Evolutionary conservation across 805 yeast genomes (phyloP), one percentile per base, ranked within the genome.

Genomic region (Brettanomyces sp.): DNA sequence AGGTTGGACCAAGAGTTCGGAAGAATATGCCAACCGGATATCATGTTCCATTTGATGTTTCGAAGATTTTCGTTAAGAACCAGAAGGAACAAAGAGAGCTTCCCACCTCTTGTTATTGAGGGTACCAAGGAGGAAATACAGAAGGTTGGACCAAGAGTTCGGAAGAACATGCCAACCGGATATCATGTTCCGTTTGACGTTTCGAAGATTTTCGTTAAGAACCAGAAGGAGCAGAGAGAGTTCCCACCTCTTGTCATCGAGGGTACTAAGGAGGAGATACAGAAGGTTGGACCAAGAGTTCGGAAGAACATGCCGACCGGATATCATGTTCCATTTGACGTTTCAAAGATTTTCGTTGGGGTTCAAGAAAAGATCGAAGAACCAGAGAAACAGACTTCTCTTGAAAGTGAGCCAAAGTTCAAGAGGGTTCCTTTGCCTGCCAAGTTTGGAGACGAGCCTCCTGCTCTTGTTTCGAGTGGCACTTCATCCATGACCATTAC

Each of bases 1-100:
- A 80, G 0, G 56, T 82, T 5, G 89, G 88, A 0, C 82, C 82
- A 87, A 70, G 87, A 50, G 76, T 84, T 47, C 73, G 91, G 56
- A 80, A 81, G 53, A 70, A 83, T 2, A 77, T 83, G 3, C 69
- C 76, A 33, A 79, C 79, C 39, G 89, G 89, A 1, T 80, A 81
- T 53, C 49, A 49, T 44, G 54, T 52, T 24, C 43, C 43, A 39
- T 35, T 35, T 18, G 37, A 35, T 18, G 7, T 5, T 13, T 13
- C 37, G 12, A 35, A 35, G 37, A 35, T 35, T n/a, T 35, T 35
- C 37, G 37, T 11, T 7, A 35, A 11, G 37, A 22, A 18, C 22
- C 22, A 21, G 25, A 14, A 21, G 40, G 23, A 38, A 14, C 5
- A 38, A 14, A 14, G 25, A 18, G 25, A 18, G 22, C 22, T 18